These are phyloP conservation scores for Neurospora cerealis DNA, from an alignment of 495 filamentous ascomycete species.

Conservation along the genomic window DNA sequence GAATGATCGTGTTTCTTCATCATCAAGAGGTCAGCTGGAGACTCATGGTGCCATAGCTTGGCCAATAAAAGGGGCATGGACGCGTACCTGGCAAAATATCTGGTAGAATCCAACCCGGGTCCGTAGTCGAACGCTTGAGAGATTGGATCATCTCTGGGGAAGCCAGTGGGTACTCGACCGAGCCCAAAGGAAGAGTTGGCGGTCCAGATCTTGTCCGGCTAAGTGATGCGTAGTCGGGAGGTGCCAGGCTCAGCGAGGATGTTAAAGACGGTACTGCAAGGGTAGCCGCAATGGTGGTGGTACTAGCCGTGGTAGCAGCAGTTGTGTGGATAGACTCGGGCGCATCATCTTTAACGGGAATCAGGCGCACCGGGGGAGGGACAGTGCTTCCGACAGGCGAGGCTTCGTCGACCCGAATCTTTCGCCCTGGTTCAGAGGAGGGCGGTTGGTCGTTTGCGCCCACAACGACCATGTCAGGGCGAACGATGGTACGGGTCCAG, in stretches of 20 bases:
- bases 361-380: slow-evolving; percentile 5
- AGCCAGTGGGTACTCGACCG: slow-evolving; percentile 1
- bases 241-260: neutral
- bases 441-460: slow-evolving; percentile 25
- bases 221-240: slow-evolving; percentile 2
- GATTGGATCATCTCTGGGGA: slow-evolving; percentile 13
- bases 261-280: neutral
- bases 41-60: neutral
- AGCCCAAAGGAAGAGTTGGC: neutral
- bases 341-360: slow-evolving; percentile 9
- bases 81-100: slow-evolving; percentile 19
- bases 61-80: neutral
- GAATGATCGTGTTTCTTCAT: slow-evolving; percentile 23
- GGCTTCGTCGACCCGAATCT: slow-evolving; percentile 8
- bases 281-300: neutral
- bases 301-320: neutral
- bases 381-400: neutral
- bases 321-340: neutral
- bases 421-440: slow-evolving; percentile 3
- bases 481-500: slow-evolving; percentile 30
- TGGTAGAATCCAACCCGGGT: slow-evolving; percentile 23
- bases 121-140: slow-evolving; percentile 13
- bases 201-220: slow-evolving; percentile 9
- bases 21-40: neutral
- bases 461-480: slow-evolving; percentile 27